Evolutionary conservation across 345 rosid genomes (phyloP).

Genomic region (Lepidium sativum): DNA sequence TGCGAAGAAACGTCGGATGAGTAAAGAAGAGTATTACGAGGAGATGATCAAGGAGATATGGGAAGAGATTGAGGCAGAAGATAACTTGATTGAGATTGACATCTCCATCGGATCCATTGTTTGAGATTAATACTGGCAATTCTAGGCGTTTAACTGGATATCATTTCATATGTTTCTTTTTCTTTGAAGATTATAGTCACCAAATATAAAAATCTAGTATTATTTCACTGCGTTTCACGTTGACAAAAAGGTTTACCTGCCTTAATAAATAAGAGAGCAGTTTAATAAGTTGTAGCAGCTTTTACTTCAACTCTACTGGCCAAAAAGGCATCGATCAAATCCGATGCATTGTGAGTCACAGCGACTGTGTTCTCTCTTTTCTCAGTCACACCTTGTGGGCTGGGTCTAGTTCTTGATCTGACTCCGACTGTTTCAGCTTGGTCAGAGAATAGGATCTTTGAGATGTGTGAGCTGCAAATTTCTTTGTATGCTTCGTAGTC

Average conservation of each 20-base stretch:
- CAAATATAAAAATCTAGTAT: background rate
- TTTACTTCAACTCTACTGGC: conserved; percentile 10
- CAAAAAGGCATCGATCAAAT: conserved; percentile 28
- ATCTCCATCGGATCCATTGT: conserved; percentile 52
- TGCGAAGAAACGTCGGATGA: conserved; percentile 15
- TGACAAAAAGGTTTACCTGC: background rate
- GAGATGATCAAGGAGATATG: conserved; percentile 30
- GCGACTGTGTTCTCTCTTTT: conserved; percentile 15
- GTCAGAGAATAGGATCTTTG: conserved; percentile 61
- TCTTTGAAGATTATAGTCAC: background rate
- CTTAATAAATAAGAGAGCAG: background rate
- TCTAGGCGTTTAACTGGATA: background rate
- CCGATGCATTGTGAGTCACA: conserved; percentile 12
- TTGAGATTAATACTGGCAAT: background rate
- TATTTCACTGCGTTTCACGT: background rate
- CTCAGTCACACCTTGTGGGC: conserved; percentile 9
- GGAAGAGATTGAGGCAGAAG: conserved; percentile 55
- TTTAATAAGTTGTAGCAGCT: conserved; percentile 12
- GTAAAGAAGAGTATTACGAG: conserved; percentile 26
- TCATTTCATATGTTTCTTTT: background rate
- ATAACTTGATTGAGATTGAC: conserved; percentile 70
- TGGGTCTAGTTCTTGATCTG: conserved; percentile 23
- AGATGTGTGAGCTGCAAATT: conserved; percentile 67
- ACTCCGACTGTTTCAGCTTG: conserved; percentile 70
- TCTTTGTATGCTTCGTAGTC: conserved; percentile 72